Evolutionary conservation across 2,329 filamentous ascomycete species (phyloP).

Genomic region (Arthrobotrys iridis): DNA sequence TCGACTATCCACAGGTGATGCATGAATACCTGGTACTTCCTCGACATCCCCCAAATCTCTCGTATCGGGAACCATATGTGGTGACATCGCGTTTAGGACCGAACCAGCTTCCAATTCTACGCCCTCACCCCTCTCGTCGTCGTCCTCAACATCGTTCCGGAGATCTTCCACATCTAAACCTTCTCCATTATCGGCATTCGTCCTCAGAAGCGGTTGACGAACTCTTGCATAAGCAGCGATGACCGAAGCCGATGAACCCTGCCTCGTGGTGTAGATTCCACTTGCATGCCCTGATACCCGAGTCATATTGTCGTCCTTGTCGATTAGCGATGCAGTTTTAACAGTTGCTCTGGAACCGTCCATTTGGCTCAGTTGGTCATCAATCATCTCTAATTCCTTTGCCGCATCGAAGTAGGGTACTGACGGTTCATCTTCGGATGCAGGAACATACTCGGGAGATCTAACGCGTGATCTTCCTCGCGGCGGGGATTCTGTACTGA

Average conservation of each 20-base stretch:
- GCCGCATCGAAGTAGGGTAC: conserved; percentile 43
- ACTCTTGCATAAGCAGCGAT: conserved; percentile 42
- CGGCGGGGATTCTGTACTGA: conserved; percentile 38
- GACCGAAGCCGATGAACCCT: conserved; percentile 44
- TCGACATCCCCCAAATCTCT: conserved; percentile 32
- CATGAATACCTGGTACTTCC: conserved; percentile 27
- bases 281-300: conserved; percentile 46
- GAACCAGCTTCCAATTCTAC: conserved; percentile 44
- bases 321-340: conserved; percentile 43
- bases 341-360: conserved; percentile 36
- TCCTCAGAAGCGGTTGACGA: conserved; percentile 30
- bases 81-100: conserved; percentile 37
- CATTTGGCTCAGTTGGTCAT: conserved; percentile 52
- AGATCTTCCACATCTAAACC: conserved; percentile 38
- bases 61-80: conserved; percentile 27
- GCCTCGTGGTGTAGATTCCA: conserved; percentile 41
- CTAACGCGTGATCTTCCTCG: conserved; percentile 46
- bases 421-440: conserved; percentile 42
- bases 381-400: conserved; percentile 49
- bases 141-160: conserved; percentile 49
- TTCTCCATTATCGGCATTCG: conserved; percentile 37
- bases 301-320: conserved; percentile 51
- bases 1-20: conserved; percentile 27
- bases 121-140: conserved; percentile 44
- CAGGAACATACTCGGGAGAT: conserved; percentile 24